phyloP scores from a whole-genome alignment of 176 grass and related monocot genomes.

The Rhynchospora pubera region DNA sequence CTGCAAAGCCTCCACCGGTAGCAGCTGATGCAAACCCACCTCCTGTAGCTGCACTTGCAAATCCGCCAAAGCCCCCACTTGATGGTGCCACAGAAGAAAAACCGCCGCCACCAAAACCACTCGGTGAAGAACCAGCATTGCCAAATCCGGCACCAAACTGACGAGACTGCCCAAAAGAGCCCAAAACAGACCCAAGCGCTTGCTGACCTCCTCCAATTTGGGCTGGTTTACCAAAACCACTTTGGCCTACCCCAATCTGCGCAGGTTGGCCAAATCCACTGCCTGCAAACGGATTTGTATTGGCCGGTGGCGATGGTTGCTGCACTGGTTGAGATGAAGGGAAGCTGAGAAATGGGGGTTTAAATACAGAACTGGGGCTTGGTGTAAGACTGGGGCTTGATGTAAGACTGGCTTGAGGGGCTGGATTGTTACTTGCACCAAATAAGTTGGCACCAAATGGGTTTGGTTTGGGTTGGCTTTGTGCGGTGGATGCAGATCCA shows the following conservation, averaged over 20 bases:
- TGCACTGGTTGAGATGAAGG: constrained; percentile 58
- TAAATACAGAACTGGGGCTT: constrained; percentile 66
- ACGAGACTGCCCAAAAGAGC: constrained; percentile 91
- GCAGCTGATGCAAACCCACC: constrained; percentile 56
- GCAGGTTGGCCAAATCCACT: constrained; percentile 70
- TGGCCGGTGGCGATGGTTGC: constrained; percentile 46
- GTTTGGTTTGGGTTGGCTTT: constrained; percentile 52
- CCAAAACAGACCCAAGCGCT: constrained; percentile 80
- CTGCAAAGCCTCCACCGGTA: constrained; percentile 59
- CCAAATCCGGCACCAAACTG: constrained; percentile 60
- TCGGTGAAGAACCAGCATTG: constrained; percentile 7
- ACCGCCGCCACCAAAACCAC: constrained; percentile 25
- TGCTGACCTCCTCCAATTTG: constrained; percentile 64
- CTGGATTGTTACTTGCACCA: constrained; percentile 38
- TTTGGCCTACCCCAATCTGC: constrained; percentile 48
- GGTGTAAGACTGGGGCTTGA: constrained; percentile 48
- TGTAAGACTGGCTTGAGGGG: constrained; percentile 44
- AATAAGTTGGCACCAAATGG: constrained; percentile 66
- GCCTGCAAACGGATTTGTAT: constrained; percentile 55
- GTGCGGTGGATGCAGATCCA: constrained; percentile 38
- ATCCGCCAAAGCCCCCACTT: constrained; percentile 62
- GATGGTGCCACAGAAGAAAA: constrained; percentile 19
- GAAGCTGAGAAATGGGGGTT: constrained; percentile 65
- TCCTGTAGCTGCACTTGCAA: constrained; percentile 53
- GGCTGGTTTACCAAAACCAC: constrained; percentile 57